Evolutionary conservation across 306 rosid species (phyloP).

Genomic region (Lathyrus oleraceus): DNA sequence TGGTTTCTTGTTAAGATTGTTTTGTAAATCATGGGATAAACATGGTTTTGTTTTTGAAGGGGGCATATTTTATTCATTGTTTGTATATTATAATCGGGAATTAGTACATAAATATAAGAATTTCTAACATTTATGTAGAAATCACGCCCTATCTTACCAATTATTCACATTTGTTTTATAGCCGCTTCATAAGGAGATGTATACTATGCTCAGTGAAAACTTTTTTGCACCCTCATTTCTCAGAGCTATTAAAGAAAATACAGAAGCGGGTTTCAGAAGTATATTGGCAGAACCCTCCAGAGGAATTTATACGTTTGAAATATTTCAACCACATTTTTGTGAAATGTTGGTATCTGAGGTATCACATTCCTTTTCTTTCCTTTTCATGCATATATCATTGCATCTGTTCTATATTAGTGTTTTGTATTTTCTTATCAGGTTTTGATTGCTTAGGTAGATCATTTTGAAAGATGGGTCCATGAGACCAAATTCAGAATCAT

Average conservation of each 20-base stretch:
- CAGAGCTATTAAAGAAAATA: conserved; percentile 66
- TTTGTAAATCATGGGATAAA: conserved; percentile 13
- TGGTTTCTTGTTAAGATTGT: conserved; percentile 30
- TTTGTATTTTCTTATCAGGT: conserved; percentile 56
- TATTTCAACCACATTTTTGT: conserved; percentile 85
- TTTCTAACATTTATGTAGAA: conserved; percentile 8
- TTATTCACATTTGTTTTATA: conserved; percentile 46
- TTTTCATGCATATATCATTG: conserved; percentile 24
- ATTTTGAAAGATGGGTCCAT: conserved; percentile 87
- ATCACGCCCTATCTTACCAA: conserved; percentile 19
- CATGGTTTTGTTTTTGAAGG: conserved; percentile 15
- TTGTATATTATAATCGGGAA: conserved; percentile 16
- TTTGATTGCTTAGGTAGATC: conserved; percentile 82
- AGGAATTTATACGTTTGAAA: conserved; percentile 81
- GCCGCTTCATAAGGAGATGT: conserved; percentile 74
- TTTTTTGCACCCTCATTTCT: conserved; percentile 92
- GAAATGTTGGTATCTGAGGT: conserved; percentile 87
- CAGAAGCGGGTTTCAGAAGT: conserved; percentile 69
- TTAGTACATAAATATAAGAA: conserved; percentile 9
- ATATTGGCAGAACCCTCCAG: conserved; percentile 57
- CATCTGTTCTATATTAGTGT: conserved; percentile 34
- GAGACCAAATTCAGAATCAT: conserved; percentile 74
- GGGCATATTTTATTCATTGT: conserved; percentile 21
- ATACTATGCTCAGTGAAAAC: conserved; percentile 60
- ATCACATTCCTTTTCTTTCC: conserved; percentile 40